These are phyloP conservation scores for Eucalyptus dawsonii DNA, from an alignment of 345 rosid species.

Conservation along the genomic window DNA sequence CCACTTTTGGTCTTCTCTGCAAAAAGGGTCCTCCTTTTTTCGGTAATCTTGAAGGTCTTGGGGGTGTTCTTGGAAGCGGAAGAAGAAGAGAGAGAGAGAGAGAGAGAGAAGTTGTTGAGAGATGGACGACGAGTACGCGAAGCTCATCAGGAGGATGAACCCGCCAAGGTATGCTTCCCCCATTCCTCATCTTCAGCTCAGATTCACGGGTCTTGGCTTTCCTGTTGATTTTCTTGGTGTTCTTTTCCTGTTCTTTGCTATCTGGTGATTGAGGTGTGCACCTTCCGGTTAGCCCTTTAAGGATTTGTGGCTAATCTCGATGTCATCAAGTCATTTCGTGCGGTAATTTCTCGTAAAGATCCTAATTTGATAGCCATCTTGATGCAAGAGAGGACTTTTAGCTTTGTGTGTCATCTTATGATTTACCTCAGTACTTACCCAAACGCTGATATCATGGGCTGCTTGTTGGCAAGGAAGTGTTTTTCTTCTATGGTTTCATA, in stretches of 20 bases:
- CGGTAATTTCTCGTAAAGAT: not conserved
- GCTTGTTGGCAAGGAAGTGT: not conserved
- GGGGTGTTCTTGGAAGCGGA: not conserved
- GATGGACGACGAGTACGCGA: slow-evolving; percentile 41
- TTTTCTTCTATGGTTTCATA: not conserved
- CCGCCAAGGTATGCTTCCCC: slow-evolving; percentile 19
- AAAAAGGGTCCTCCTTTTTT: not conserved
- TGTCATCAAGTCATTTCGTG: not conserved
- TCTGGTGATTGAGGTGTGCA: not conserved
- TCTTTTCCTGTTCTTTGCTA: not conserved
- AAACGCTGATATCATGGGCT: not conserved
- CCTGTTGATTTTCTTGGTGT: not conserved
- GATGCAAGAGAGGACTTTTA: not conserved
- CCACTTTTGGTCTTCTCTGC: not conserved
- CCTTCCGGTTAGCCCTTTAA: not conserved
- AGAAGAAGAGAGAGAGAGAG: not conserved
- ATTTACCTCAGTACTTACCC: not conserved
- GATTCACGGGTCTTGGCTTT: not conserved
- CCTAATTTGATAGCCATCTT: not conserved
- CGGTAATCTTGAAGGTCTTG: not conserved
- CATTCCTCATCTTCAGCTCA: not conserved
- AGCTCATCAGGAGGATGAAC: slow-evolving; percentile 37
- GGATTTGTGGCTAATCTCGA: not conserved
- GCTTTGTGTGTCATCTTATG: not conserved
- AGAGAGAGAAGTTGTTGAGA: not conserved